phyloP scores from a whole-genome alignment of 1,284 basidiomycete genomes.

The Ustilago loliicola region DNA sequence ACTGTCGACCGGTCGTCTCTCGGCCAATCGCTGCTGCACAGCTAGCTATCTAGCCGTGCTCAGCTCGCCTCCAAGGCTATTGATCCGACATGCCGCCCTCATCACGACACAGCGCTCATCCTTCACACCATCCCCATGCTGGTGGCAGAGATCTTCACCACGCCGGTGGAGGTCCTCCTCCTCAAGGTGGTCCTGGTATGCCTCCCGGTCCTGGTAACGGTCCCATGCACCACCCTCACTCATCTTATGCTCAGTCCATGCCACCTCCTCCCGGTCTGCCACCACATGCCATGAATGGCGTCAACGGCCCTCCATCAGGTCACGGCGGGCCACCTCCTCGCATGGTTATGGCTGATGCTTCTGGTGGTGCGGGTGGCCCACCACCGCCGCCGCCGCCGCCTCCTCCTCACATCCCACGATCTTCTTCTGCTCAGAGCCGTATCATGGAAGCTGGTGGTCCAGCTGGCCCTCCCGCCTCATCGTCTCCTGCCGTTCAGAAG shows the following conservation, averaged over 20 bases:
- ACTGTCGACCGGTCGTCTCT: not conserved
- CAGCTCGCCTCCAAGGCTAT: conserved; percentile 5
- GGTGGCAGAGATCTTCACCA: conserved; percentile 37
- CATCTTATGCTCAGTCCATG: conserved; percentile 51
- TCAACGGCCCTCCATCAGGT: conserved; percentile 35
- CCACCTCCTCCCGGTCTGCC: conserved; percentile 48
- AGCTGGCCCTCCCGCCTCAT: conserved; percentile 28
- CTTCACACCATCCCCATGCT: conserved; percentile 49
- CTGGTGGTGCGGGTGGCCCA: conserved; percentile 34
- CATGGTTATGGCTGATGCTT: conserved; percentile 48
- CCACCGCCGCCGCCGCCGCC: conserved; percentile 37
- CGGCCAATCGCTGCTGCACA: not conserved
- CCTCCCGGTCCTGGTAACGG: conserved; percentile 35
- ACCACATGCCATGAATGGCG: conserved; percentile 50
- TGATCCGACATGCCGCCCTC: conserved; percentile 39
- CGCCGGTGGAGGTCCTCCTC: conserved; percentile 28
- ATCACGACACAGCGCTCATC: conserved; percentile 42
- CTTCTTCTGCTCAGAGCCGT: conserved; percentile 48
- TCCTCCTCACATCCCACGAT: conserved; percentile 50
- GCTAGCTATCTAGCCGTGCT: conserved; percentile 3
- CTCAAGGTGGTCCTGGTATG: conserved; percentile 40
- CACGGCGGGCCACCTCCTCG: conserved; percentile 41
- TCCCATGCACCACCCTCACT: conserved; percentile 51
- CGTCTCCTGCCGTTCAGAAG: conserved; percentile 57
- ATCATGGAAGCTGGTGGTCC: conserved; percentile 38